Evolutionary conservation across 2,329 filamentous ascomycete species (phyloP).

Genomic region (Spiromastix sp.): DNA sequence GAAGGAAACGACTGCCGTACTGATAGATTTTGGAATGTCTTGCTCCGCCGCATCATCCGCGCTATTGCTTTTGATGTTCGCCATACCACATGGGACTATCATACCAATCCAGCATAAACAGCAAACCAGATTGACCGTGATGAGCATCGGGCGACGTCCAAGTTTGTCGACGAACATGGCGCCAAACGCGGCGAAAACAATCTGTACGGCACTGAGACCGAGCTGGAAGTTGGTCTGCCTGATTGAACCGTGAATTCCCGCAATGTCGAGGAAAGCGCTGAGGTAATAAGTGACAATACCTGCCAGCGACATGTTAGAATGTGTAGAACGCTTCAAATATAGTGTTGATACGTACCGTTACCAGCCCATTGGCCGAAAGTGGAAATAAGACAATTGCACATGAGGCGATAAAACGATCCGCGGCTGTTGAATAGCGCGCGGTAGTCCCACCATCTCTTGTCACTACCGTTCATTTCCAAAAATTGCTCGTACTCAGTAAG

Average conservation of each 20-base stretch:
- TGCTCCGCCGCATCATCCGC: slow-evolving; percentile 9
- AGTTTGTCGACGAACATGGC: slow-evolving; percentile 47
- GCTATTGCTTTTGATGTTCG: slow-evolving; percentile 20
- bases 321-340: neutral
- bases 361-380: slow-evolving; percentile 40
- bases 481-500: slow-evolving; percentile 23
- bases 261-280: slow-evolving; percentile 42
- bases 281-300: slow-evolving; percentile 42
- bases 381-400: slow-evolving; percentile 40
- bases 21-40: slow-evolving; percentile 24
- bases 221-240: slow-evolving; percentile 45
- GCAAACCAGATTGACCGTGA: slow-evolving; percentile 40
- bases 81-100: slow-evolving; percentile 39
- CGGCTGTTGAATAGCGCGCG: slow-evolving; percentile 41
- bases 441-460: slow-evolving; percentile 53
- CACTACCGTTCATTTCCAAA: slow-evolving; percentile 24
- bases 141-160: slow-evolving; percentile 48
- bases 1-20: slow-evolving; percentile 39
- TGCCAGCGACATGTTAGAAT: slow-evolving; percentile 9
- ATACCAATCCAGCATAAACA: slow-evolving; percentile 41
- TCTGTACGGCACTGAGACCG: slow-evolving; percentile 45
- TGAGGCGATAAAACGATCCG: slow-evolving; percentile 39
- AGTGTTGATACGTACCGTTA: slow-evolving; percentile 5
- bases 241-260: slow-evolving; percentile 40
- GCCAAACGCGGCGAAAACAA: slow-evolving; percentile 45